Conservation (phyloP, 2,329 filamentous ascomycete species). For the Fonsecaea erecta region DNA sequence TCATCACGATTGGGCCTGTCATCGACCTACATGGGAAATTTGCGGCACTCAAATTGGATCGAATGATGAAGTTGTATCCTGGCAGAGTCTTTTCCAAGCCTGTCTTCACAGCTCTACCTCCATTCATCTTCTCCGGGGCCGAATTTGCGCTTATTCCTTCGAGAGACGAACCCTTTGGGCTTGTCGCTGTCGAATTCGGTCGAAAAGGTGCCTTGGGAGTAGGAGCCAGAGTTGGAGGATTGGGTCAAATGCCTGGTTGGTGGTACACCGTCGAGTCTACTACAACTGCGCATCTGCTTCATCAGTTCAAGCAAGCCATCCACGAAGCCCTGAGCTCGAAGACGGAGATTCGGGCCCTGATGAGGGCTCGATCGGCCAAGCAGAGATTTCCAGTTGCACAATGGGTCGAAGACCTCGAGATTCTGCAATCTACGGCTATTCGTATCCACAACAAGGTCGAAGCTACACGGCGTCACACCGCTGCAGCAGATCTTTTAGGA, state of each 20-base stretch:
- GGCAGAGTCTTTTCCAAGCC: conserved; percentile 70
- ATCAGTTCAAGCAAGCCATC: conserved; percentile 69
- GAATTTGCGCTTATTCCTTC: conserved; percentile 72
- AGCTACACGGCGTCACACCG: conserved; percentile 37
- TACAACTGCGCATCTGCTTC: conserved; percentile 65
- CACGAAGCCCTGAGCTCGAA: conserved; percentile 64
- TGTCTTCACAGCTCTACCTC: conserved; percentile 69
- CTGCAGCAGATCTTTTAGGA: conserved; percentile 21
- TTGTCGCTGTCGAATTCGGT: conserved; percentile 72
- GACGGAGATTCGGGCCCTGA: conserved; percentile 60
- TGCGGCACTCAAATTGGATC: conserved; percentile 66
- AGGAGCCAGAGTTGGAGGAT: conserved; percentile 67
- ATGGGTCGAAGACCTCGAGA: conserved; percentile 68
- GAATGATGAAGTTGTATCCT: conserved; percentile 69
- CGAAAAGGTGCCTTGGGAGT: conserved; percentile 70
- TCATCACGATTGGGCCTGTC: conserved; percentile 67
- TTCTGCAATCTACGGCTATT: conserved; percentile 65
- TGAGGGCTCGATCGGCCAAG: conserved; percentile 68
- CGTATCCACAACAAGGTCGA: conserved; percentile 58
- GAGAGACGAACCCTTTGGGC: conserved; percentile 70
- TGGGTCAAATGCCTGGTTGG: conserved; percentile 72
- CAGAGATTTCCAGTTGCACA: conserved; percentile 70
- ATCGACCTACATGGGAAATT: conserved; percentile 72
- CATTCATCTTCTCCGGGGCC: conserved; percentile 69
- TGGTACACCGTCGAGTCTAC: conserved; percentile 72